Evolutionary conservation across 371 early-diverging fungal species (phyloP).

Genomic region (Capniomyces stellatus): DNA sequence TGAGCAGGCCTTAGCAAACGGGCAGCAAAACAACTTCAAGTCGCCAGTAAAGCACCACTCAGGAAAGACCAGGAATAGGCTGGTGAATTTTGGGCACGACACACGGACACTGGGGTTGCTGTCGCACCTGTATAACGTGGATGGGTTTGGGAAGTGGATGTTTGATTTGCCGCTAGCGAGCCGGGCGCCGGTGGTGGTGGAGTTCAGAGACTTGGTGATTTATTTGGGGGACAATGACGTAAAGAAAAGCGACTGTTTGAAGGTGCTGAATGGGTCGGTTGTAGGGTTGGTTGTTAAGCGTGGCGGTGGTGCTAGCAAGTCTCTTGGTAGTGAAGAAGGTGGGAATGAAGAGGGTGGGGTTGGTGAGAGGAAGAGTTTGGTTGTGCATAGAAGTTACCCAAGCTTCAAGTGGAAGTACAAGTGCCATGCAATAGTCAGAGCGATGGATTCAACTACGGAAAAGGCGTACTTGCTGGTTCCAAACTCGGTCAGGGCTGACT

Average conservation of each 20-base stretch:
- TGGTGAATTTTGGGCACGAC: too few relatives aligned
- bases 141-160: too few relatives aligned
- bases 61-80: too few relatives aligned
- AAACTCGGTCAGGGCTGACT: not conserved
- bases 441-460: constrained; percentile 7
- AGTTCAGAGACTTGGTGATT: constrained; percentile 17
- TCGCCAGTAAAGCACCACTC: too few relatives aligned
- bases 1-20: too few relatives aligned
- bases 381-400: constrained; percentile 8
- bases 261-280: constrained; percentile 31
- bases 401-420: constrained; percentile 16
- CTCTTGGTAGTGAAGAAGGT: constrained; percentile 1
- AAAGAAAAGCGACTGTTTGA: constrained; percentile 27
- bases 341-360: not conserved
- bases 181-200: too few relatives aligned
- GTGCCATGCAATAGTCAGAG: constrained; percentile 14
- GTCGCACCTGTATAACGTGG: too few relatives aligned
- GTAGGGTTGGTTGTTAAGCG: constrained; percentile 29
- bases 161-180: too few relatives aligned
- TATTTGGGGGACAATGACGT: constrained; percentile 26
- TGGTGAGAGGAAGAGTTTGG: not conserved
- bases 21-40: too few relatives aligned
- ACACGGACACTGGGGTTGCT: too few relatives aligned
- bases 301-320: constrained; percentile 8
- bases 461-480: constrained; percentile 11